Evolutionary conservation across 176 grass and related monocot species (phyloP).

Genomic region (Cenchrus fungigraminus): DNA sequence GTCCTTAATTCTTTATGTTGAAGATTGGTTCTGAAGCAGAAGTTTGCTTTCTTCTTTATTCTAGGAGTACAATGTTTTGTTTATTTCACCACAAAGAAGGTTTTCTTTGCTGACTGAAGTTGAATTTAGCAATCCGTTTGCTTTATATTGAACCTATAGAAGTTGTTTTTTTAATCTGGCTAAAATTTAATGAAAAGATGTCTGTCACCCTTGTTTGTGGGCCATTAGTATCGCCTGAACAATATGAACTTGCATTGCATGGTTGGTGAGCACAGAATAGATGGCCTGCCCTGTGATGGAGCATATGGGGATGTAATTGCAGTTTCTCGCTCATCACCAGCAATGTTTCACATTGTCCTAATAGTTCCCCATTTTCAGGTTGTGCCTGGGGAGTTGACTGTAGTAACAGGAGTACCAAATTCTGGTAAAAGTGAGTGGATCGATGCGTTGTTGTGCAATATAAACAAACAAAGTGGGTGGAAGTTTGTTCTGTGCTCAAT

Average conservation of each 20-base stretch:
- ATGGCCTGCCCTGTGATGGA: constrained; percentile 20
- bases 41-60: constrained; percentile 17
- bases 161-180: background rate
- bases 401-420: constrained; percentile 96
- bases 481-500: constrained; percentile 96
- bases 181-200: background rate
- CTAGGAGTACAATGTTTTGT: constrained; percentile 11
- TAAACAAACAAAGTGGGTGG: constrained; percentile 80
- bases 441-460: constrained; percentile 93
- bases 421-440: constrained; percentile 99
- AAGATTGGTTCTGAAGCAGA: constrained; percentile 13
- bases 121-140: background rate
- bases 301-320: background rate
- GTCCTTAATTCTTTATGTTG: background rate
- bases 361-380: constrained; percentile 62
- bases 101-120: constrained; percentile 23
- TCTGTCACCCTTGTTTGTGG: background rate
- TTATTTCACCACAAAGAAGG: background rate
- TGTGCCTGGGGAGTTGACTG: constrained; percentile 82
- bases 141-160: background rate
- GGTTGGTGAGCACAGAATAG: constrained; percentile 6
- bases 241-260: constrained; percentile 21
- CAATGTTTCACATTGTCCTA: constrained; percentile 16
- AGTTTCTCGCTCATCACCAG: constrained; percentile 12
- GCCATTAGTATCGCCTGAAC: constrained; percentile 15